phyloP scores from a whole-genome alignment of 1,284 basidiomycete genomes.

The Inonotus hispidus region DNA sequence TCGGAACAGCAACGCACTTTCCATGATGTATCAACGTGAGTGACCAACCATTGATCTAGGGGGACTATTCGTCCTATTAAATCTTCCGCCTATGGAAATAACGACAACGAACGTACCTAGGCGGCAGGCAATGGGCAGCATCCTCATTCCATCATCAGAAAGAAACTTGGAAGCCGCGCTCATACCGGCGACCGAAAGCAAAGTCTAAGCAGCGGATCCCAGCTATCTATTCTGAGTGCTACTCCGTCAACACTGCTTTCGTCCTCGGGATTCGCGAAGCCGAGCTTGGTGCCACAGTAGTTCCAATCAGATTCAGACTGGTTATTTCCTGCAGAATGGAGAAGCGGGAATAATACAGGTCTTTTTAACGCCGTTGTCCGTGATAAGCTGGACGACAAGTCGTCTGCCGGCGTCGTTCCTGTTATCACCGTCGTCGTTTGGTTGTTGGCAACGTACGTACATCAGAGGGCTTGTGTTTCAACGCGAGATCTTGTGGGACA shows the following conservation, averaged over 20 bases:
- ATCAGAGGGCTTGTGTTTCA: not conserved
- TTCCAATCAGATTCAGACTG: not conserved
- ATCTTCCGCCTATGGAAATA: not conserved
- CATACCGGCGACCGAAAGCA: not conserved
- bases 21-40: slow-evolving; percentile 52
- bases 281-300: not conserved
- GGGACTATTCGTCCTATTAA: slow-evolving; percentile 38
- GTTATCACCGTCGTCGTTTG: too few relatives aligned
- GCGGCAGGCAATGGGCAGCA: slow-evolving; percentile 17
- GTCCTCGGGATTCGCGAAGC: not conserved
- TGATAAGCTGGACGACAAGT: not conserved
- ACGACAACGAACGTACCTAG: slow-evolving; percentile 1
- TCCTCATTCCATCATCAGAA: slow-evolving; percentile 9
- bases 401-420: not conserved
- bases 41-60: slow-evolving; percentile 67
- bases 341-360: not conserved
- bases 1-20: slow-evolving; percentile 29
- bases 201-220: not conserved
- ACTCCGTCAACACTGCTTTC: not conserved
- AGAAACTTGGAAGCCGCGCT: slow-evolving; percentile 10
- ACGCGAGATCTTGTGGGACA: not conserved
- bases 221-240: too few relatives aligned
- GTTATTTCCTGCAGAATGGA: not conserved
- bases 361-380: not conserved
- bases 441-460: not conserved